phyloP scores from a whole-genome alignment of 1,139 yeast genomes.

The Hyphopichia khmerensis region DNA sequence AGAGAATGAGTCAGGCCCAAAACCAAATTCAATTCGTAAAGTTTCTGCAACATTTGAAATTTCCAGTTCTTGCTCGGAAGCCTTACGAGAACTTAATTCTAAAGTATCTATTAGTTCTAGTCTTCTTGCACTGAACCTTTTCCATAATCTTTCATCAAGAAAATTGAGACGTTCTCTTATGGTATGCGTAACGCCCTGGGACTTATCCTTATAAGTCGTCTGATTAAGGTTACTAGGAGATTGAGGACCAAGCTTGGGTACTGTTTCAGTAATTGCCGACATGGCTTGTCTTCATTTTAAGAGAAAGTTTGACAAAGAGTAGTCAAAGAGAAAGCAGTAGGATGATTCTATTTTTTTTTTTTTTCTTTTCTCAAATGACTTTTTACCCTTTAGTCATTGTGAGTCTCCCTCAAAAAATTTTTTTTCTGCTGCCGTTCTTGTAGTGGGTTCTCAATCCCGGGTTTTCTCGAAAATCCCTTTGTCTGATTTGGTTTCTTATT shows the following conservation, averaged over 20 bases:
- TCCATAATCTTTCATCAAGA: constrained; percentile 82
- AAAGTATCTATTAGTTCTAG: constrained; percentile 83
- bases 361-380: not conserved
- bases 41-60: constrained; percentile 75
- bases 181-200: constrained; percentile 69
- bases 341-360: not conserved
- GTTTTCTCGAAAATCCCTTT: not conserved
- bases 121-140: constrained; percentile 82
- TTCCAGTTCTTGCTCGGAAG: constrained; percentile 87
- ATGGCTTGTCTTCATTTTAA: not conserved
- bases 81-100: constrained; percentile 74
- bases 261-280: not conserved
- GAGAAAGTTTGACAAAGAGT: not conserved
- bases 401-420: too few species aligned
- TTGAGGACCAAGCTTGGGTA: not conserved
- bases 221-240: not conserved
- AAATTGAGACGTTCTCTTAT: constrained; percentile 75
- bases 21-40: constrained; percentile 73
- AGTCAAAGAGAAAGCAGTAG: not conserved
- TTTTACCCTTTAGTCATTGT: not conserved
- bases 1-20: constrained; percentile 50
- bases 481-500: too few species aligned
- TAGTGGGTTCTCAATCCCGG: not conserved
- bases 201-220: not conserved
- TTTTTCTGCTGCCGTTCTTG: not conserved